phyloP scores from a whole-genome alignment of 176 grass and related monocot genomes.

The Avena sativa region DNA sequence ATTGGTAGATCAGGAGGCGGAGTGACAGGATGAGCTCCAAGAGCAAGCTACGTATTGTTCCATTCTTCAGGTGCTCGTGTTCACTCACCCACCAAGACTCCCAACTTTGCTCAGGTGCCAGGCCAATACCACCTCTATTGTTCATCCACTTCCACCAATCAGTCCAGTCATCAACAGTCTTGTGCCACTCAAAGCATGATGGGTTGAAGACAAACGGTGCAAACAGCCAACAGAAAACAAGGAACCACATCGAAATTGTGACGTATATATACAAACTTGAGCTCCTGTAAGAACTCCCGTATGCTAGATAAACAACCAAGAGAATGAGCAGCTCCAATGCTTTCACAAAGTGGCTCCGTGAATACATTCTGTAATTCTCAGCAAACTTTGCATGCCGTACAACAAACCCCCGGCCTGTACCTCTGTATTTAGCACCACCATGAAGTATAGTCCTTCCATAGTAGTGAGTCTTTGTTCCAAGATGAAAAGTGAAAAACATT shows the following conservation, averaged over 20 bases:
- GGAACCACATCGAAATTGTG: conserved; percentile 74
- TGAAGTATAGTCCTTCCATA: conserved; percentile 73
- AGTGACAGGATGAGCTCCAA: conserved; percentile 65
- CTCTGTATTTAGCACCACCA: conserved; percentile 79
- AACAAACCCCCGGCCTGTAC: conserved; percentile 74
- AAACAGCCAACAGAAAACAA: conserved; percentile 71
- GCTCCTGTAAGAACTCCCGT: conserved; percentile 57
- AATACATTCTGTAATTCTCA: conserved; percentile 83
- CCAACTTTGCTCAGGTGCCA: conserved; percentile 72
- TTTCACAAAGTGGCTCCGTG: conserved; percentile 80
- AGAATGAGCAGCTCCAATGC: conserved; percentile 69
- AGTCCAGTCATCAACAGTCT: conserved; percentile 71
- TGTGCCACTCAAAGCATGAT: conserved; percentile 85
- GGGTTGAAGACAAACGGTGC: conserved; percentile 84
- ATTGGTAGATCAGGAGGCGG: conserved; percentile 75
- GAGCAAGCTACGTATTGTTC: conserved; percentile 60
- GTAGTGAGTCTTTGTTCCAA: conserved; percentile 80
- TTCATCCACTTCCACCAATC: conserved; percentile 81
- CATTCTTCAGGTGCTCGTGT: conserved; percentile 63
- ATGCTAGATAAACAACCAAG: conserved; percentile 69
- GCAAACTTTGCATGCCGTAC: conserved; percentile 73
- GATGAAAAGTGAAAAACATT: conserved; percentile 77
- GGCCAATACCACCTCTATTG: conserved; percentile 71
- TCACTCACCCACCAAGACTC: conserved; percentile 80
- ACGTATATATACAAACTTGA: conserved; percentile 62